Evolutionary conservation across 345 rosid species (phyloP).

Genomic region (Bruguiera gymnorhiza): DNA sequence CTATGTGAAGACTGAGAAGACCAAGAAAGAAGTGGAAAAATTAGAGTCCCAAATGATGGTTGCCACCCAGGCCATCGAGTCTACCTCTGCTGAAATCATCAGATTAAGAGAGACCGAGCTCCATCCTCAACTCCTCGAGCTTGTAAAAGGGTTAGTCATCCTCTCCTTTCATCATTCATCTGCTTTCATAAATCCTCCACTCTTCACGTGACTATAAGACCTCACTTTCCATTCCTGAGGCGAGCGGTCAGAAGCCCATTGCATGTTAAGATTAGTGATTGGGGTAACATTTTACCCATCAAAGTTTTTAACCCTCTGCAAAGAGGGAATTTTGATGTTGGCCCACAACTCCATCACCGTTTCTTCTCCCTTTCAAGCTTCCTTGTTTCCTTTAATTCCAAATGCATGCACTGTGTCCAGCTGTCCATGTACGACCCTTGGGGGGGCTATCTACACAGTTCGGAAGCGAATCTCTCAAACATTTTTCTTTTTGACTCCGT

Average conservation of each 20-base stretch:
- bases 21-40: constrained; percentile 78
- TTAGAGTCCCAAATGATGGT: constrained; percentile 84
- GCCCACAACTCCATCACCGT: no score
- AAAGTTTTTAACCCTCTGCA: no score
- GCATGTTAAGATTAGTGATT: not conserved
- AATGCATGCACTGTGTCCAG: not conserved
- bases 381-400: constrained; percentile 7
- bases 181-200: not conserved
- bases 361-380: not conserved
- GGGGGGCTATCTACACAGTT: not conserved
- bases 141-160: constrained; percentile 73
- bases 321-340: no score
- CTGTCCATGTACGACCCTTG: no score
- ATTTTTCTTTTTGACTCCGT: not conserved
- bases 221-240: constrained; percentile 18
- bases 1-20: constrained; percentile 74
- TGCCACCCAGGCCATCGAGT: constrained; percentile 72
- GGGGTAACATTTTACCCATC: not conserved
- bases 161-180: not conserved
- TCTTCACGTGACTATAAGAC: constrained; percentile 24
- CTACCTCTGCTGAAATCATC: constrained; percentile 76
- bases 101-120: constrained; percentile 79
- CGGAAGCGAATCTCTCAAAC: no score
- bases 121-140: constrained; percentile 82
- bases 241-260: not conserved